Percentiles rank a stretch among this genome's conserved stretches.
Evolutionary conservation across 164 flowering plant species (phyloP).

Genomic region (Macadamia integrifolia): DNA sequence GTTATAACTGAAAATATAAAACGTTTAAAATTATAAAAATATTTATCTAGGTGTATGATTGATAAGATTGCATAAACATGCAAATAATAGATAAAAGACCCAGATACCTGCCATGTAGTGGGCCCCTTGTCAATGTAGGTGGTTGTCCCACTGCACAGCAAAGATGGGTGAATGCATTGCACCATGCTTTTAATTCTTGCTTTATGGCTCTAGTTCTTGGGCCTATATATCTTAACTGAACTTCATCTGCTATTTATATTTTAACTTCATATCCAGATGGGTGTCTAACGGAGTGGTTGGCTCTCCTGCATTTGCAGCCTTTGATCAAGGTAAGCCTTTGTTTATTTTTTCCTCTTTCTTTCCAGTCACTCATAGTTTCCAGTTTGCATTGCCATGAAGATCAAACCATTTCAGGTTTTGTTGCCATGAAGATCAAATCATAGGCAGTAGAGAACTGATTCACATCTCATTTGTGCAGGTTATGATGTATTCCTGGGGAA

Average conservation of each 20-base stretch:
- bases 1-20: too few species aligned
- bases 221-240: not conserved
- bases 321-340: constrained; percentile 69
- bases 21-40: too few species aligned
- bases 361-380: not conserved
- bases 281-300: constrained; percentile 98
- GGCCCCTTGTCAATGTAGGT: too few species aligned
- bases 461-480: constrained; percentile 38
- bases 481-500: constrained; percentile 98
- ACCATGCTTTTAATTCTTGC: not conserved
- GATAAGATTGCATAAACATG: too few species aligned
- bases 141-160: too few species aligned
- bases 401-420: not conserved
- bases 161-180: too few species aligned
- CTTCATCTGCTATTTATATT: not conserved
- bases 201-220: not conserved
- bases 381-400: not conserved
- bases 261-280: constrained; percentile 58
- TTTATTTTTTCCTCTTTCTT: not conserved
- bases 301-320: constrained; percentile 99
- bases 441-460: not conserved
- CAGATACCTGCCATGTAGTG: too few species aligned
- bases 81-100: too few species aligned
- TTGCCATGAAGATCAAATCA: not conserved
- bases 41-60: too few species aligned